Evolutionary conservation across 345 rosid genomes (phyloP).

Genomic region (Populus deltoides): DNA sequence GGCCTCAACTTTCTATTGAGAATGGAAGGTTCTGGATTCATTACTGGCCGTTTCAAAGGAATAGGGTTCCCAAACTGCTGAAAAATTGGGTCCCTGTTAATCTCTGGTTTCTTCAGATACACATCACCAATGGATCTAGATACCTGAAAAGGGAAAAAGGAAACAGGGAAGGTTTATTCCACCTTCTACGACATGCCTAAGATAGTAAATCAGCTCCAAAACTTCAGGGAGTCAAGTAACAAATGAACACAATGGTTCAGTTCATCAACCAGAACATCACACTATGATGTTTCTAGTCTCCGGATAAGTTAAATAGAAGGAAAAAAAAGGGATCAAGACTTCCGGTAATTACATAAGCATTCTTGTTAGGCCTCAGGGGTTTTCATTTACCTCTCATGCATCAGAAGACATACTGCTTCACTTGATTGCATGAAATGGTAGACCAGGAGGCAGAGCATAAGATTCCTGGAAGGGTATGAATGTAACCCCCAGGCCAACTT

Average conservation of each 20-base stretch:
- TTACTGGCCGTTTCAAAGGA: constrained; percentile 74
- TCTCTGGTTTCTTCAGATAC: constrained; percentile 88
- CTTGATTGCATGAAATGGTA: constrained; percentile 28
- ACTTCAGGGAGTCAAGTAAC: neutral
- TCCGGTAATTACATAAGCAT: neutral
- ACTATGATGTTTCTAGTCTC: neutral
- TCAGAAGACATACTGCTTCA: constrained; percentile 23
- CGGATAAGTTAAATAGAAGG: neutral
- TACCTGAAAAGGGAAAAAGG: constrained; percentile 47
- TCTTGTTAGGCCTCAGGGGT: neutral
- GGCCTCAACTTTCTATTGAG: constrained; percentile 63
- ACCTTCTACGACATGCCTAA: neutral
- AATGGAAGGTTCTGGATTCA: constrained; percentile 91
- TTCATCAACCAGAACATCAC: neutral
- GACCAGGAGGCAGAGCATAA: constrained; percentile 41
- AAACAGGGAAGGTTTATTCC: neutral
- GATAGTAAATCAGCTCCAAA: neutral
- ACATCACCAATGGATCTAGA: constrained; percentile 97
- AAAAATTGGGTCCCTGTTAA: constrained; percentile 73
- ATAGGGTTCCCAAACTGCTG: constrained; percentile 69
- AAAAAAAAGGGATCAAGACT: constrained; percentile 10
- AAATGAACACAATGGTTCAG: neutral
- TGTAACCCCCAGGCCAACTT: constrained; percentile 15
- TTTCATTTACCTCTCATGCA: constrained; percentile 31
- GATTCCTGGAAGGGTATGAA: constrained; percentile 44